Evolutionary conservation across 352 stramenopile species (phyloP).

Genomic region (Ophiocytium majus): DNA sequence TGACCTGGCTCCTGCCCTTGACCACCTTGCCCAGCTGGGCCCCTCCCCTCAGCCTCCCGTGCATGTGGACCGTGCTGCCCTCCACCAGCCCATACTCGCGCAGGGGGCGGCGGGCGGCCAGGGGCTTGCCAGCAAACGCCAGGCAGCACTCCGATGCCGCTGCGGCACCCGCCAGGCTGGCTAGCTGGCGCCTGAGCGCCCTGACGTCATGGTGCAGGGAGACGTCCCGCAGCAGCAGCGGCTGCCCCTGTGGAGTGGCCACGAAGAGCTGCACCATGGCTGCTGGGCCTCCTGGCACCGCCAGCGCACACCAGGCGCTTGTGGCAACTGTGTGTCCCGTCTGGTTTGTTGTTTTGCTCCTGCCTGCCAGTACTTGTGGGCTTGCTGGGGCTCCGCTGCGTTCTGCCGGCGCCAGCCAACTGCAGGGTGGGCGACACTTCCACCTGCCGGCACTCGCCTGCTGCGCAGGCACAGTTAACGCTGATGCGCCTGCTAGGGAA

Average conservation of each 20-base stretch:
- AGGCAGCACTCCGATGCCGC: conserved; percentile 19
- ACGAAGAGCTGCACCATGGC: conserved; percentile 39
- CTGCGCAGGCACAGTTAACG: too few species aligned
- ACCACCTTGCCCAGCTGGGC: conserved; percentile 57
- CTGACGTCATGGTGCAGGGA: conserved; percentile 14
- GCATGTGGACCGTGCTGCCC: conserved; percentile 46
- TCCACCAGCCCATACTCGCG: conserved; percentile 31
- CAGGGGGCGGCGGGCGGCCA: conserved; percentile 22
- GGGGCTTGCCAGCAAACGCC: conserved; percentile 44
- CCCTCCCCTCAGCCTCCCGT: conserved; percentile 47
- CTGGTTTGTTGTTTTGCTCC: too few species aligned
- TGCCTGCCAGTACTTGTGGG: too few species aligned
- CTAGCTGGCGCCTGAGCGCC: not conserved
- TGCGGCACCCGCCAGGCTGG: too few species aligned
- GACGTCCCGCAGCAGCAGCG: conserved; percentile 12
- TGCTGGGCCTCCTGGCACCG: too few species aligned
- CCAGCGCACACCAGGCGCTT: too few species aligned
- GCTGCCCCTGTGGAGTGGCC: conserved; percentile 28
- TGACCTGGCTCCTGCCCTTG: conserved; percentile 54
- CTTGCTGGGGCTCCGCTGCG: too few species aligned
- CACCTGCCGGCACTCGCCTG: too few species aligned
- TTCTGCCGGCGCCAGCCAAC: too few species aligned
- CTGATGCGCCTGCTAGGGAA: too few species aligned
- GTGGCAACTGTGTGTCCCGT: too few species aligned
- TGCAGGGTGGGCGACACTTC: too few species aligned